A percentile compares a stretch with the other conserved stretches of the same genome.
Conservation (phyloP, 805 yeast species). For the Saturnispora gosingensis region DNA sequence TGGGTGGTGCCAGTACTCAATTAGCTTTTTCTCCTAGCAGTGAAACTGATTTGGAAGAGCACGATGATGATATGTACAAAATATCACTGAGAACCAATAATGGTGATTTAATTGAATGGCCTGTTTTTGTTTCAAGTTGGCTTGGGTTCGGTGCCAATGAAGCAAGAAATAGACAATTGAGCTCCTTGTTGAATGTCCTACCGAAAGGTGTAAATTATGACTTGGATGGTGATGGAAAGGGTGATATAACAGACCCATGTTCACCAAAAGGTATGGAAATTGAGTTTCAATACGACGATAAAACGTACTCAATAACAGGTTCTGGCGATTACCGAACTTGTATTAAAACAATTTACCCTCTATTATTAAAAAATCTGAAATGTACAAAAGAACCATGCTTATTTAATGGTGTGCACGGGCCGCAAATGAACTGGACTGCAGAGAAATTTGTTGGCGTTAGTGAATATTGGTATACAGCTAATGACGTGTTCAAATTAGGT, state of each 20-base stretch:
- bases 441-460: constrained; percentile 90
- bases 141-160: constrained; percentile 96
- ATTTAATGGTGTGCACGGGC: constrained; percentile 93
- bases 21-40: constrained; percentile 83
- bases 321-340: constrained; percentile 75
- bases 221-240: constrained; percentile 37
- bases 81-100: constrained; percentile 58
- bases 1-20: constrained; percentile 99
- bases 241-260: constrained; percentile 64
- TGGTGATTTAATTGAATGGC: constrained; percentile 70
- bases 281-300: constrained; percentile 39
- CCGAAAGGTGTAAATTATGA: constrained; percentile 39
- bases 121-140: constrained; percentile 93
- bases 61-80: constrained; percentile 62
- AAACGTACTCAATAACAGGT: constrained; percentile 50
- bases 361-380: constrained; percentile 68
- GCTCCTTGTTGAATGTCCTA: constrained; percentile 37
- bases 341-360: constrained; percentile 59
- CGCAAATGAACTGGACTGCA: constrained; percentile 65
- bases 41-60: constrained; percentile 48
- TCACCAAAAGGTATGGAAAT: constrained; percentile 54
- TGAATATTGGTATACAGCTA: constrained; percentile 96
- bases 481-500: constrained; percentile 80
- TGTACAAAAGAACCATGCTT: constrained; percentile 85
- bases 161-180: constrained; percentile 69